Base-by-base conservation (phyloP, 1,139 yeast genomes). In the Debaryomyces sp. region DNA sequence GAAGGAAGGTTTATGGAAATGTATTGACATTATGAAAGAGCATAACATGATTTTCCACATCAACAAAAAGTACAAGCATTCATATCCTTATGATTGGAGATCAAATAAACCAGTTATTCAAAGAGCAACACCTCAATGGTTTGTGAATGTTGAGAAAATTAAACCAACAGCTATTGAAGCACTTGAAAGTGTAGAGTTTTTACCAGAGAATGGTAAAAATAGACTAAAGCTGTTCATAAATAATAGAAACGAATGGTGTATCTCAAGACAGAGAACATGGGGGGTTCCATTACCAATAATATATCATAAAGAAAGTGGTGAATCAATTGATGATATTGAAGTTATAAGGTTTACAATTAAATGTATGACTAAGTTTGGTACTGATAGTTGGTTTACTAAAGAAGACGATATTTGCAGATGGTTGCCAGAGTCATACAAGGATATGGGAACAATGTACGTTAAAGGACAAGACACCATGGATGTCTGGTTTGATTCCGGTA, bases 401-500 rank as follows among this genome's bases (percentile, higher is more conserved):
- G 79, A 78, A 41, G 73, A 69, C 1, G 77, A 81, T 48, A 74
- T 86, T 50, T 60, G 73, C 13, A 77, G 84, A 50, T 94, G 98
- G 97, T 66, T 94, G 17, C 97, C 97, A 0, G 61, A 59, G 6
- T 45, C 57, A 2, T 53, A 66, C 34, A 53, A 60, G 18, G 64
- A 60, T 1, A 62, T 73, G 12, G 84, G 85, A 0, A 51, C 63
- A 2, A 56, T 68, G 1, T 86, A 75, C 54, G 56, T 62, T 26
- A 87, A 89, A 58, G 94, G 97, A 0, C 80, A 75, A 45, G 99
- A 95, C 58, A 94, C 99, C 0, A 88, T 94, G 92, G 99, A 94
- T 67, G 99, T 94, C 8, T 94, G 99, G 99, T 92, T 94, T 71
- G 99, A 94, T 64, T 89, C 96, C 36, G 99, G 99, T 0, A 84